Conservation (phyloP, 352 stramenopile genomes). For the Phytopythium delawarense region DNA sequence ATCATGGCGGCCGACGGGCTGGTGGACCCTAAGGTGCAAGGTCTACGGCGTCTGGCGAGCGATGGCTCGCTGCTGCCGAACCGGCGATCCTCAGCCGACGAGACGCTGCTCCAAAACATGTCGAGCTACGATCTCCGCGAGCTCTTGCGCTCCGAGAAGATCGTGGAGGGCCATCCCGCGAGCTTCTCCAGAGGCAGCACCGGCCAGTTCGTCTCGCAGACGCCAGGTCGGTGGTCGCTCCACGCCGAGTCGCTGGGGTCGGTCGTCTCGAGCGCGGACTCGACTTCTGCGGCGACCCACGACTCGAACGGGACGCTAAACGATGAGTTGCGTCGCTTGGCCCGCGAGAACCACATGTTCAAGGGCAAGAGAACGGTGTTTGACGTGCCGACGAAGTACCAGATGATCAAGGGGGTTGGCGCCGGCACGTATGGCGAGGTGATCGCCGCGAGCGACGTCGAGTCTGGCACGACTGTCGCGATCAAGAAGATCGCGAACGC, state of each 20-base stretch:
- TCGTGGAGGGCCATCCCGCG: slow-evolving; percentile 16
- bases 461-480: slow-evolving; percentile 84
- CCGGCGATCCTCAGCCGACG: slow-evolving; percentile 30
- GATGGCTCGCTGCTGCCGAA: slow-evolving; percentile 14
- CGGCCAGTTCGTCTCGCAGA: slow-evolving; percentile 21
- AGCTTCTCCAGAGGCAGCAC: slow-evolving; percentile 15
- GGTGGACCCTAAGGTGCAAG: slow-evolving; percentile 40
- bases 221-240: slow-evolving; percentile 8
- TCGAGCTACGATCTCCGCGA: slow-evolving; percentile 59
- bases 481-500: slow-evolving; percentile 94
- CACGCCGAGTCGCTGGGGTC: background rate
- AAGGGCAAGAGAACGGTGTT: slow-evolving; percentile 62
- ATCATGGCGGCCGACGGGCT: slow-evolving; percentile 47
- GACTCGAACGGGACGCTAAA: background rate
- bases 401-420: slow-evolving; percentile 79
- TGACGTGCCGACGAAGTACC: slow-evolving; percentile 76
- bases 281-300: background rate
- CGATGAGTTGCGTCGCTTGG: slow-evolving; percentile 29
- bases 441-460: slow-evolving; percentile 74
- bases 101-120: slow-evolving; percentile 48
- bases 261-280: background rate
- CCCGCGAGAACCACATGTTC: slow-evolving; percentile 65
- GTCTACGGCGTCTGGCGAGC: slow-evolving; percentile 32
- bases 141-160: slow-evolving; percentile 42
- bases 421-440: slow-evolving; percentile 80